Evolutionary conservation across 2,329 filamentous ascomycete genomes (phyloP).

Genomic region (Colletotrichum orbiculare): DNA sequence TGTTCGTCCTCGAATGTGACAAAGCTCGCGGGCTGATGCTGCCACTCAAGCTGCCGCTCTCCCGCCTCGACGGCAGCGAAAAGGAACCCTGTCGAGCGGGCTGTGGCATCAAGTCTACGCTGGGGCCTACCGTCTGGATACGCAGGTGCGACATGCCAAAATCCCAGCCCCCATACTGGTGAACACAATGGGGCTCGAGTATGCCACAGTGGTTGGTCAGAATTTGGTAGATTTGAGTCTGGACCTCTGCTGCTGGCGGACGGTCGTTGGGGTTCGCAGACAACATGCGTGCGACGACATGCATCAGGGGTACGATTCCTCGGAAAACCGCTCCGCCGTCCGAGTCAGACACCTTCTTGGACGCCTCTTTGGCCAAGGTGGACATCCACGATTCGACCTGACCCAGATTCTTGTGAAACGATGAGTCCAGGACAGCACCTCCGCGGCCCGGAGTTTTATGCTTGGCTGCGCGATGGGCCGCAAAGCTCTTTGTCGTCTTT

Average conservation of each 20-base stretch:
- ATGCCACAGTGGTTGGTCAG: conserved; percentile 60
- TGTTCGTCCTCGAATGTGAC: conserved; percentile 46
- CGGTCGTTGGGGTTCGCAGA: conserved; percentile 61
- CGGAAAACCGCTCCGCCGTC: conserved; percentile 59
- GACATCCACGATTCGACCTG: conserved; percentile 78
- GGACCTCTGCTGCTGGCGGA: conserved; percentile 63
- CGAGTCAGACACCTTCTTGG: conserved; percentile 53
- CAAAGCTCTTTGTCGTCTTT: conserved; percentile 73
- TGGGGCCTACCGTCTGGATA: conserved; percentile 32
- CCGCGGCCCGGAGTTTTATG: conserved; percentile 69
- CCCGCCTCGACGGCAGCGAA: conserved; percentile 32
- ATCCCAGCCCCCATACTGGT: conserved; percentile 54
- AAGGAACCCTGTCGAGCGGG: conserved; percentile 34
- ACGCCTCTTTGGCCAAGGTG: conserved; percentile 68
- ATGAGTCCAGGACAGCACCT: conserved; percentile 73
- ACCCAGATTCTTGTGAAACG: conserved; percentile 77
- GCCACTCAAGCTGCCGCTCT: conserved; percentile 34
- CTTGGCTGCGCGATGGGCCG: conserved; percentile 73
- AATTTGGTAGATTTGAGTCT: conserved; percentile 63
- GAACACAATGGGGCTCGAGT: conserved; percentile 64
- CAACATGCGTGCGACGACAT: conserved; percentile 66
- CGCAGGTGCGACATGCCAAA: conserved; percentile 44
- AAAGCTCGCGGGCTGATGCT: conserved; percentile 40
- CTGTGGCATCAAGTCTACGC: conserved; percentile 25
- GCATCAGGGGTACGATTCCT: conserved; percentile 63